phyloP scores from a whole-genome alignment of 2,329 filamentous ascomycete genomes.

The Cercospora zeina region DNA sequence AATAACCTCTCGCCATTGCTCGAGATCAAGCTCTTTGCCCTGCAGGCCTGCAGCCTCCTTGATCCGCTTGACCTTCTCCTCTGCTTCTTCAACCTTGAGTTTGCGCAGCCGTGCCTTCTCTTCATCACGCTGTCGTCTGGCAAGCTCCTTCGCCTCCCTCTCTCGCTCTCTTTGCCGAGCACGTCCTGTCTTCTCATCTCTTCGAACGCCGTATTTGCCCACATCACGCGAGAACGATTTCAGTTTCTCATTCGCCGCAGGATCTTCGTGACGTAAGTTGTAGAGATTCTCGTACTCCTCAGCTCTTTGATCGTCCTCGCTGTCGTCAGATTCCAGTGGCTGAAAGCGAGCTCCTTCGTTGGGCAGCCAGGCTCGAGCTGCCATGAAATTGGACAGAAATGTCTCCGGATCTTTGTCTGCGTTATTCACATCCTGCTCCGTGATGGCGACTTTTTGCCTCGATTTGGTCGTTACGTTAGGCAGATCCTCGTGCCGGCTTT shows the following conservation, averaged over 20 bases:
- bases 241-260: slow-evolving; percentile 84
- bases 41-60: slow-evolving; percentile 81
- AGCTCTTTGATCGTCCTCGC: slow-evolving; percentile 69
- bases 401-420: slow-evolving; percentile 88
- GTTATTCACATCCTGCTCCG: slow-evolving; percentile 65
- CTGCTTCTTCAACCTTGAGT: slow-evolving; percentile 86
- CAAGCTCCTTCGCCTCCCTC: slow-evolving; percentile 72
- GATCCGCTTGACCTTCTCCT: slow-evolving; percentile 82
- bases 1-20: slow-evolving; percentile 81
- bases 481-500: slow-evolving; percentile 40
- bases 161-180: slow-evolving; percentile 78
- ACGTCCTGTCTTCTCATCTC: slow-evolving; percentile 80
- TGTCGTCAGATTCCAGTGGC: slow-evolving; percentile 90
- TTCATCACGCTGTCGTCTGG: slow-evolving; percentile 71
- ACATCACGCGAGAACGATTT: slow-evolving; percentile 87
- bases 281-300: slow-evolving; percentile 91
- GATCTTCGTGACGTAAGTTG: slow-evolving; percentile 94
- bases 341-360: slow-evolving; percentile 66
- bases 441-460: slow-evolving; percentile 41
- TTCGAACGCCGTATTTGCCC: slow-evolving; percentile 77
- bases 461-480: slow-evolving; percentile 33
- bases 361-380: slow-evolving; percentile 84
- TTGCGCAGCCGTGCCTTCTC: slow-evolving; percentile 83
- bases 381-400: slow-evolving; percentile 93
- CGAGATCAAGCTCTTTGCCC: slow-evolving; percentile 65